A percentile compares a stretch with the other conserved stretches of the same genome.
Evolutionary conservation across 2,329 filamentous ascomycete genomes (phyloP).

Genomic region (Drechslerella dactyloides): DNA sequence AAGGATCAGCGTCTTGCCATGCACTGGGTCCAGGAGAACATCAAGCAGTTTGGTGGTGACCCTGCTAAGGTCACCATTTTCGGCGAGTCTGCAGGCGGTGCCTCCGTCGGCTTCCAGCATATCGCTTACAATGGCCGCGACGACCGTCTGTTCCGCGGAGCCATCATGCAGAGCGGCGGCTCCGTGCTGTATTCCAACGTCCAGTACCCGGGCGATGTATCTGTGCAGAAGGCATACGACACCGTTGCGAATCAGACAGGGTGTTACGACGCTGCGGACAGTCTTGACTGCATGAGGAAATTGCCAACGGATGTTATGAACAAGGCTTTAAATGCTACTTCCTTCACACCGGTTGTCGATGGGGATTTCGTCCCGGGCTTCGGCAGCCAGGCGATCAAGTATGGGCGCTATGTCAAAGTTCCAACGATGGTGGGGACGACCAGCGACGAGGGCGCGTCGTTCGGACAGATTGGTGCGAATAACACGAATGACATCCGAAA

Average conservation of each 20-base stretch:
- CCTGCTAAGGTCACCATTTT: constrained; percentile 67
- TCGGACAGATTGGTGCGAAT: constrained; percentile 55
- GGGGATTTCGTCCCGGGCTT: constrained; percentile 65
- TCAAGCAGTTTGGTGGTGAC: constrained; percentile 68
- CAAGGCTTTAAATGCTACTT: constrained; percentile 61
- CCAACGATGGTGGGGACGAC: constrained; percentile 70
- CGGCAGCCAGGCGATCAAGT: constrained; percentile 64
- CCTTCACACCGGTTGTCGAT: constrained; percentile 61
- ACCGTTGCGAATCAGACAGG: constrained; percentile 65
- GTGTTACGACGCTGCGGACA: constrained; percentile 66
- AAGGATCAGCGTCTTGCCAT: constrained; percentile 68
- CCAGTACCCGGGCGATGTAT: constrained; percentile 64
- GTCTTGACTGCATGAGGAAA: constrained; percentile 70
- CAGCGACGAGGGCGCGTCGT: constrained; percentile 69
- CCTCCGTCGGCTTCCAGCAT: constrained; percentile 63
- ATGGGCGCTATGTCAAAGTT: constrained; percentile 69
- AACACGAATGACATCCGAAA: constrained; percentile 11
- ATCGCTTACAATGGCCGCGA: constrained; percentile 65
- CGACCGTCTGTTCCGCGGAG: constrained; percentile 64
- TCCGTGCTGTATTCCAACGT: constrained; percentile 65
- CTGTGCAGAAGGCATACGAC: constrained; percentile 69
- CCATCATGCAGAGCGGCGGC: constrained; percentile 62
- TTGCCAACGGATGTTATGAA: constrained; percentile 68
- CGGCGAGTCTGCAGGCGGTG: constrained; percentile 67
- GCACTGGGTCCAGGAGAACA: constrained; percentile 68